Base-by-base conservation (phyloP, 2,329 filamentous ascomycete genomes). In the Didymella pinodella region DNA sequence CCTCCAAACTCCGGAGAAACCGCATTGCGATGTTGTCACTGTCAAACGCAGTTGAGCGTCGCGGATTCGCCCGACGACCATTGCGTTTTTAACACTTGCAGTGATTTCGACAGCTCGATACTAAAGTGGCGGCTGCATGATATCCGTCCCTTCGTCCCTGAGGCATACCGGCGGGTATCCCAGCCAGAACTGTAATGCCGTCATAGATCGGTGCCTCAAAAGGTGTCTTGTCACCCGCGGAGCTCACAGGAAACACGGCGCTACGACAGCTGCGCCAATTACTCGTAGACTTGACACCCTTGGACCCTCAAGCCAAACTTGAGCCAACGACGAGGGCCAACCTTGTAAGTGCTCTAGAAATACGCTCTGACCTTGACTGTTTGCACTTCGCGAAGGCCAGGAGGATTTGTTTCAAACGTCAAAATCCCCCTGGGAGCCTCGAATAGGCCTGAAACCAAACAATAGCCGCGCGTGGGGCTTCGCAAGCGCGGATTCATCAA, bases 381-480 rank as follows among this genome's bases (percentile, higher is more conserved):
- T 18, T 50, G 50, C 38, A 28, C 41, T 38, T 54, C 20, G 41
- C 28, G 18, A 50, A 54, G 46, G 56, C 20, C 46, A 54, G 34
- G 26, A 47, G 40, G 48, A 47, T 46, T 28, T 45, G 50, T 50
- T 43, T 54, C 32, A 20, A 44, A 29, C 22, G 16, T 50, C 29
- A 22, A 22, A 18, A 22, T 14, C 25, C 43, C 44, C 45, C 25
- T 36, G 41, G 32, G 18, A 46, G 31, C 22, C 38, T 51, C 20
- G 29, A 59, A 50, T 57, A 55, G 46, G 29, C 31, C 36, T 62
- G 60, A 62, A 57, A 62, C 60, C 45, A 60, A 62, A 57, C 56
- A 57, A 54, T 47, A 54, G 53, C 47, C 36, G 51, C 47, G 47
- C 50, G 34, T 51, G 46, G 51, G 36, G 43, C 29, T 59, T 28